Evolutionary conservation across 495 filamentous ascomycete genomes (phyloP), one percentile per base, ranked within the genome.

Genomic region (Friedmanniomyces simplex): DNA sequence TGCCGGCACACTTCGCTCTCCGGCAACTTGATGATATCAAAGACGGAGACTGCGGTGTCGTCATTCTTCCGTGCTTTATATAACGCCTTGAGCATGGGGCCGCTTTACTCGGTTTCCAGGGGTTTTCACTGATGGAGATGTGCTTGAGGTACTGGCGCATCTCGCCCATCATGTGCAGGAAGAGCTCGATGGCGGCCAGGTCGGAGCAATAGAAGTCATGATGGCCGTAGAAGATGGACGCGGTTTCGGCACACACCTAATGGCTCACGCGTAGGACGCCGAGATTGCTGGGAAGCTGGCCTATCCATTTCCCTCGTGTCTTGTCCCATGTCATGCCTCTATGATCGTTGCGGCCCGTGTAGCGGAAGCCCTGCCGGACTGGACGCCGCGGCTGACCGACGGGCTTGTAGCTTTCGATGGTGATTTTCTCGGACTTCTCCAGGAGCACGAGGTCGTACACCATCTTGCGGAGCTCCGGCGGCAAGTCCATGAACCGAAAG

Each of bases 401-500:
- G 10, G 45, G 34, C 30, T 57, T 60, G 32, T 32, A 24, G 13
- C 18, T n/a, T 1, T 10, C 16, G 36, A 59, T 52, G 11, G 12
- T 12, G 36, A 63, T 59, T 13, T 43, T 26, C 3, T 28, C 25
- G 14, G 48, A 2, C 16, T 12, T 10, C 0, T 55, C 58, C 4
- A 16, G 42, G 3, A 64, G 45, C 30, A 64, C 25, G 8, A 56
- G 21, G 18, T 37, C 46, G 48, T 60, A 64, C 28, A 64, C 41
- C 57, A 56, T 54, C 22, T 21, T n/a, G n/a, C n/a, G n/a, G n/a
- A n/a, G n/a, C n/a, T n/a, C n/a, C n/a, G n/a, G n/a, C n/a, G n/a
- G n/a, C 47, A 64, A 25, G n/a, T 64, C 53, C n/a, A 57, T 28
- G 34, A 64, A 60, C 28, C 46, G 32, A 39, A 64, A 63, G 48